These are phyloP conservation scores for Geotrichum reessii DNA, from an alignment of 1,139 yeast genomes.

Conservation along the genomic window DNA sequence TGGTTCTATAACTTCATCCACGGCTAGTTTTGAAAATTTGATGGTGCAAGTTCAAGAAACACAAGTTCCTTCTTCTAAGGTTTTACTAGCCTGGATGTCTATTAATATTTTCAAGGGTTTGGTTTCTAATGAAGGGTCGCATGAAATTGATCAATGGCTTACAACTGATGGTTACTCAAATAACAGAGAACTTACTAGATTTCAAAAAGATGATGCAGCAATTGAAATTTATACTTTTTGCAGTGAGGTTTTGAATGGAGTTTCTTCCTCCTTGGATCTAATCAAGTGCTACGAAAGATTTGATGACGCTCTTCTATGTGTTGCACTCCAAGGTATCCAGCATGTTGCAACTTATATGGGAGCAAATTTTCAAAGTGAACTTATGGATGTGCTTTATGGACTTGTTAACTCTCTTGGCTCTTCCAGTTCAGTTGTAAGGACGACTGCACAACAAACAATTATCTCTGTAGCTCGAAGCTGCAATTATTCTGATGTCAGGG, in stretches of 20 bases:
- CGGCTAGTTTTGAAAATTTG: conserved; percentile 6
- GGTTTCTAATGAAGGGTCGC: background rate
- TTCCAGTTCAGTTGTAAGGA: conserved; percentile 39
- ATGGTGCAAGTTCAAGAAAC: conserved; percentile 8
- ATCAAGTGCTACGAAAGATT: conserved; percentile 1
- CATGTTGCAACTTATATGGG: conserved; percentile 39
- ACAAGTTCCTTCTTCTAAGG: background rate
- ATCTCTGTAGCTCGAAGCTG: conserved; percentile 47
- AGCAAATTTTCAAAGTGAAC: conserved; percentile 42
- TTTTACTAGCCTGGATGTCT: conserved; percentile 27
- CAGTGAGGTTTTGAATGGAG: background rate
- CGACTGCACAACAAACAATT: conserved; percentile 45
- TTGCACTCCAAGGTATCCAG: conserved; percentile 40
- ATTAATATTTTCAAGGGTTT: conserved; percentile 26
- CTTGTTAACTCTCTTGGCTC: conserved; percentile 53
- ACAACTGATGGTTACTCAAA: conserved; percentile 7
- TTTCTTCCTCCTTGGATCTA: background rate
- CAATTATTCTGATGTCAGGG: conserved; percentile 52
- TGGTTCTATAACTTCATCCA: background rate
- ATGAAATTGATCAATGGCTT: conserved; percentile 17
- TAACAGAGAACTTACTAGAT: background rate
- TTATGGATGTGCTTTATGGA: conserved; percentile 53
- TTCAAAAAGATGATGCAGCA: conserved; percentile 11
- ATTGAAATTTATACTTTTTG: conserved; percentile 14
- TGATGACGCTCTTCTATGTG: conserved; percentile 4